A percentile compares a stretch with the other conserved stretches of the same genome.
These are phyloP conservation scores for Mycosphaerella sp. DNA, from an alignment of 2,329 filamentous ascomycete species.

Conservation along the genomic window DNA sequence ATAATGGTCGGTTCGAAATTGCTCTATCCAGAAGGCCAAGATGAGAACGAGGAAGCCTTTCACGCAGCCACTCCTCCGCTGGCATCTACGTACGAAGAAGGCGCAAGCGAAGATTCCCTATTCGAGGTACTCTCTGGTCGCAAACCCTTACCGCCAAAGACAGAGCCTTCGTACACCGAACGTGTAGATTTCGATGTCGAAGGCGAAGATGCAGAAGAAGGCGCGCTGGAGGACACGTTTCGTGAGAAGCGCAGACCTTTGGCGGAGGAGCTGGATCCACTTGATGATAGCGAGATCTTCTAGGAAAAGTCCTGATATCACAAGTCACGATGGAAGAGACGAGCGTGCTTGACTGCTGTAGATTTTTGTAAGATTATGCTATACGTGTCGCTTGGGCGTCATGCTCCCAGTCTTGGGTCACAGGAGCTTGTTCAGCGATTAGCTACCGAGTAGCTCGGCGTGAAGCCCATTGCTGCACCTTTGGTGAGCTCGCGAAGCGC, in stretches of 20 bases:
- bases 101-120: conserved; percentile 43
- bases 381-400: no score
- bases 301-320: conserved; percentile 6
- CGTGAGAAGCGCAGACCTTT: conserved; percentile 29
- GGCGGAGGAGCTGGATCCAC: conserved; percentile 24
- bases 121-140: conserved; percentile 45
- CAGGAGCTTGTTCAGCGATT: conserved; percentile 5
- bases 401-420: not conserved
- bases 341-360: not conserved
- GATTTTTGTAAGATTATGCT: no score
- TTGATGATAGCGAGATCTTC: conserved; percentile 35
- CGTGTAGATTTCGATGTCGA: conserved; percentile 31
- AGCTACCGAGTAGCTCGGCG: conserved; percentile 52
- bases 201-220: conserved; percentile 24
- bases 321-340: not conserved
- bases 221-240: conserved; percentile 43
- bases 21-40: conserved; percentile 37
- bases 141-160: conserved; percentile 37
- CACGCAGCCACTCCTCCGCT: conserved; percentile 1
- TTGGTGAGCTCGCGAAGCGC: conserved; percentile 73
- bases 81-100: conserved; percentile 30
- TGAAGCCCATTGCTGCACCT: conserved; percentile 55
- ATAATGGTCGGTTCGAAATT: conserved; percentile 37
- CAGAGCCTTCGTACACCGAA: conserved; percentile 30
- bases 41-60: conserved; percentile 6